Percentiles rank a stretch among this genome's conserved stretches.
Conservation (phyloP, 139 green algal genomes). For the Volvox africanus region DNA sequence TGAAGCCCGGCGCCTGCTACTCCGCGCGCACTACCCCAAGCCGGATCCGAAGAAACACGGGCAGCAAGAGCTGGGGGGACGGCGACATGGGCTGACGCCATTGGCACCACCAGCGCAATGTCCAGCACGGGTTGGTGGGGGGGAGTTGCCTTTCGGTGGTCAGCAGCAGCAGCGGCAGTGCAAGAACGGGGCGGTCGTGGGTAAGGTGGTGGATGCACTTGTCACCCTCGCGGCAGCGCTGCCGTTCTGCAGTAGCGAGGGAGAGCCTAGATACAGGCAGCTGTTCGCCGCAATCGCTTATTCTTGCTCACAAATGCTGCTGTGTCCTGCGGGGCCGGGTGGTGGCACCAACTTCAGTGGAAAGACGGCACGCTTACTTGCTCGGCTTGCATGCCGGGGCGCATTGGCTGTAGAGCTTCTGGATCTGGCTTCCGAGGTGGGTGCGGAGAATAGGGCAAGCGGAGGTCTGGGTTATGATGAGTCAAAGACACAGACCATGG, state of each 20-base stretch:
- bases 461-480: no score
- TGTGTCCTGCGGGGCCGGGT: not conserved
- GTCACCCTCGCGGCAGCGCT: not conserved
- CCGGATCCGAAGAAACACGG: not conserved
- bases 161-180: not conserved
- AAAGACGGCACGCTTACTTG: not conserved
- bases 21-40: not conserved
- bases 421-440: not conserved
- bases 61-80: not conserved
- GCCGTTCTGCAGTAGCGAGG: not conserved
- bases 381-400: not conserved
- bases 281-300: not conserved
- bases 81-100: no score
- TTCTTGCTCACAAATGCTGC: not conserved
- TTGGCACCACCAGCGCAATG: not conserved
- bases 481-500: no score
- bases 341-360: not conserved
- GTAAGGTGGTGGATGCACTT: conserved; percentile 1
- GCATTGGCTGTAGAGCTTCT: not conserved
- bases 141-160: not conserved
- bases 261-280: not conserved
- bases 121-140: not conserved
- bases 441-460: not conserved
- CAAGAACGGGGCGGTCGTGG: not conserved
- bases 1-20: not conserved